Evolutionary conservation across 2,329 filamentous ascomycete species (phyloP).

Genomic region (Trematosphaeria pertusa): DNA sequence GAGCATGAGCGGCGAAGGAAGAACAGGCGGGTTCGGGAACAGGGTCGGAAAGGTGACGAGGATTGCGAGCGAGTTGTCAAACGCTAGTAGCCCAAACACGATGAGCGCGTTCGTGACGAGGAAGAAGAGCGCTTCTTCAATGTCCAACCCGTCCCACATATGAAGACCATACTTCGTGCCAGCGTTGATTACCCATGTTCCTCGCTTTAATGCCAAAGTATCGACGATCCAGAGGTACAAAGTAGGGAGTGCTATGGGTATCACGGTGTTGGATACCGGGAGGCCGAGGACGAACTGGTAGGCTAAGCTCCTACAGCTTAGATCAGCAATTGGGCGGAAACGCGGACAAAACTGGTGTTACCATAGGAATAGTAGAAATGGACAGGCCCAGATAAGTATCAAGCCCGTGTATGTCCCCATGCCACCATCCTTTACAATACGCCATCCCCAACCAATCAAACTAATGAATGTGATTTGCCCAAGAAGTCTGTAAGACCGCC

Average conservation of each 20-base stretch:
- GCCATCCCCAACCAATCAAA: conserved; percentile 54
- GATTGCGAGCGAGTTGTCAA: conserved; percentile 73
- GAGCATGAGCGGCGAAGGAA: conserved; percentile 59
- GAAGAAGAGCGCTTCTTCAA: conserved; percentile 80
- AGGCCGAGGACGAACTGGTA: conserved; percentile 69
- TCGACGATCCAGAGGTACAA: conserved; percentile 77
- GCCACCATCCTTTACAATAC: conserved; percentile 54
- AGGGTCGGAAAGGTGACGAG: conserved; percentile 67
- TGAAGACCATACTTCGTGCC: conserved; percentile 71
- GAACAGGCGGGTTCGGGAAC: conserved; percentile 59
- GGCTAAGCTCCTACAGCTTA: conserved; percentile 59
- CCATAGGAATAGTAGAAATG: conserved; percentile 70
- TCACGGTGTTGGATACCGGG: conserved; percentile 63
- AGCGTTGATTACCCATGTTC: conserved; percentile 74
- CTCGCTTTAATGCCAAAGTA: conserved; percentile 69
- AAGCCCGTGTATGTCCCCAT: conserved; percentile 71
- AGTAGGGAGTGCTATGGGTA: conserved; percentile 69
- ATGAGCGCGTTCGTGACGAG: conserved; percentile 72
- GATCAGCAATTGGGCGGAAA: conserved; percentile 6
- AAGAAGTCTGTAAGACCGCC: conserved; percentile 50
- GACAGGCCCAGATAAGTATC: conserved; percentile 72
- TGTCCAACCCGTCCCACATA: conserved; percentile 70
- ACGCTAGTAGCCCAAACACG: conserved; percentile 71
- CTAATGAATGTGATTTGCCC: conserved; percentile 61
- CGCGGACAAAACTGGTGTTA: conserved; percentile 24